Evolutionary conservation across 768 basidiomycete genomes (phyloP), one percentile per base, ranked within the genome.

Genomic region (Udeniomyces megalosporus): DNA sequence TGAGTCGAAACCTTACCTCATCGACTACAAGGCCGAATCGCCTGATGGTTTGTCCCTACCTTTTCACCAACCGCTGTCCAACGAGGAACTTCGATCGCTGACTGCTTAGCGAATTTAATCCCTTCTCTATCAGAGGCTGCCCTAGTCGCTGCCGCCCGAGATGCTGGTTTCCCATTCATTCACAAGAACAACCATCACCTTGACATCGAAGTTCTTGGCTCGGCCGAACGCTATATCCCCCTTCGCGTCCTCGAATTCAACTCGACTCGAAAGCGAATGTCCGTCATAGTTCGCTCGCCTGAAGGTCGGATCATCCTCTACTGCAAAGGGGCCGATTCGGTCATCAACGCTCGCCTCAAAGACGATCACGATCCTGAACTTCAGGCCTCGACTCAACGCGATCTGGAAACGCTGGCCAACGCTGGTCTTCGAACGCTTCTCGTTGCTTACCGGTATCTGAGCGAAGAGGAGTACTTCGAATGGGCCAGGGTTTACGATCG

Each of bases 251-350:
- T 97, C 69, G 93, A 96, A 71, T 99, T 99, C 79, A 92, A 86
- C 77, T 86, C 84, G 68, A 83, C 90, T 50, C 78, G 93, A 66
- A 99, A 97, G 76, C 79, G 93, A 61, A 97, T 97, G 93, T 91
- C 86, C 71, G 86, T 89, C 49, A 75, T 96, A 63, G 82, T 89
- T 48, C 85, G 93, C 29, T 80, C 80, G 56, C 88, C 93, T 0
- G 85, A 89, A 60, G 88, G 89, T 20, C 77, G 78, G 5, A 76
- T 95, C 64, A 76, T 91, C 29, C 75, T 96, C 62, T 93, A 91
- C 71, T 86, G 84, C 80, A 97, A 96, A 74, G 93, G 93, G n/a
- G 93, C 93, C 15, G 93, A 97, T 73, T 86, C 83, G 67, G 90
- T 97, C 69, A 85, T 97, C 68, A 93, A 92, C 70, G 83, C 84